These are phyloP conservation scores for Kalmusia sp. DNA, from an alignment of 2,329 filamentous ascomycete species.

Conservation along the genomic window DNA sequence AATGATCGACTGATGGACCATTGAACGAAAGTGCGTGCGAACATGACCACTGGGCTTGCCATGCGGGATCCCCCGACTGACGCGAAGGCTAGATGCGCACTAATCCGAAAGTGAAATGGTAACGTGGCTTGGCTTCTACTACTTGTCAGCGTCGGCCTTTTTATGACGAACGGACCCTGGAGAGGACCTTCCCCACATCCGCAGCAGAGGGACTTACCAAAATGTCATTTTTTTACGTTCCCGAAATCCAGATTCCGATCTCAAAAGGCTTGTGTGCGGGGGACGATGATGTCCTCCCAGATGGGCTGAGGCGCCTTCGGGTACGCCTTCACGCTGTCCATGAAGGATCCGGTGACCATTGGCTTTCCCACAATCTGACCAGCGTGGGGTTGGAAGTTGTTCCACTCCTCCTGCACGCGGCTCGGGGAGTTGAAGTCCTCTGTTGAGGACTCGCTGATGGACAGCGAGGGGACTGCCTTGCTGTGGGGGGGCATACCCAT, in stretches of 20 bases:
- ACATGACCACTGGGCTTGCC: neutral
- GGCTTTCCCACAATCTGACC: conserved; percentile 42
- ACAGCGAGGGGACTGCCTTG: conserved; percentile 29
- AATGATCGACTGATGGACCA: neutral
- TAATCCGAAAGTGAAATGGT: conserved; percentile 1
- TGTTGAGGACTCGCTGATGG: conserved; percentile 33
- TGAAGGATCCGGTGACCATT: conserved; percentile 30
- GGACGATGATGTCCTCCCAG: conserved; percentile 55
- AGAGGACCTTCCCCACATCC: conserved; percentile 46
- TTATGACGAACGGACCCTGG: conserved; percentile 52
- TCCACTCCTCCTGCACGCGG: conserved; percentile 56
- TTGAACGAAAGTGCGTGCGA: neutral
- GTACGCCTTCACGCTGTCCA: conserved; percentile 50
- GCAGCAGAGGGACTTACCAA: conserved; percentile 2
- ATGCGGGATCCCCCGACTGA: neutral
- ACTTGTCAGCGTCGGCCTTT: conserved; percentile 5
- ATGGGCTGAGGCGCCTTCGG: conserved; percentile 23
- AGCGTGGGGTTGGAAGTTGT: conserved; percentile 54
- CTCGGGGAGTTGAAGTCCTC: conserved; percentile 30
- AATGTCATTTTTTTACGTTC: conserved; percentile 35
- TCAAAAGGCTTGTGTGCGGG: conserved; percentile 50
- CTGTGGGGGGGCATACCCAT: conserved; percentile 21
- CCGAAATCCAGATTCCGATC: conserved; percentile 33
- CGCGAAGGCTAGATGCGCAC: neutral
- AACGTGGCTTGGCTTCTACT: neutral